phyloP scores from a whole-genome alignment of 331 rosid species.

The Ulmus americana region DNA sequence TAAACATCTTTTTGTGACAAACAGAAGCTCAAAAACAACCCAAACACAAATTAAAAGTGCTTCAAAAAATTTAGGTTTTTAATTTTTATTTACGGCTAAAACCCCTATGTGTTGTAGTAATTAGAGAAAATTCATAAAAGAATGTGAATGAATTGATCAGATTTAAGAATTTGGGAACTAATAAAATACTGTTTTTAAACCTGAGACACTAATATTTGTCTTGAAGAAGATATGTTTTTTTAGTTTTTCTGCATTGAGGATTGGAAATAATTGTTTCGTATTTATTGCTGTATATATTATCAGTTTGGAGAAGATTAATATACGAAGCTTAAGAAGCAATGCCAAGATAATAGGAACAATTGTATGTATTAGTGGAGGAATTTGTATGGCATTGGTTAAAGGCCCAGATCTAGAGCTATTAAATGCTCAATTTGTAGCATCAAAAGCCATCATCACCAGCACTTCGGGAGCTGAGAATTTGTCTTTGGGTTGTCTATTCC shows the following conservation, averaged over 20 bases:
- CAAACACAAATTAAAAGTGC: too few species aligned
- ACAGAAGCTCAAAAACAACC: too few species aligned
- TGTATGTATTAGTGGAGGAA: constrained; percentile 53
- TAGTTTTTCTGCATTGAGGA: too few species aligned
- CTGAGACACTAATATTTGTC: not conserved
- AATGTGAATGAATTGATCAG: too few species aligned
- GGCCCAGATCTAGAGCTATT: constrained; percentile 41
- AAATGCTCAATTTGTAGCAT: constrained; percentile 29
- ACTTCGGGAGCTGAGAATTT: constrained; percentile 29
- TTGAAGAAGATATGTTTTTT: not conserved
- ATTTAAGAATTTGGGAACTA: too few species aligned
- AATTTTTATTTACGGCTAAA: too few species aligned
- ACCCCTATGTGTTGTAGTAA: too few species aligned
- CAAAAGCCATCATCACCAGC: constrained; percentile 1
- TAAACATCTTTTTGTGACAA: too few species aligned
- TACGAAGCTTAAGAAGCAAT: constrained; percentile 44
- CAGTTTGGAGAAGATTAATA: constrained; percentile 50
- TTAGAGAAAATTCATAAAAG: too few species aligned
- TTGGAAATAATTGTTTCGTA: not conserved
- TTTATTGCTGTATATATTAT: not conserved
- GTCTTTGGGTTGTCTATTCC: constrained; percentile 57
- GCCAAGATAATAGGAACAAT: constrained; percentile 55
- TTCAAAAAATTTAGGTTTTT: too few species aligned
- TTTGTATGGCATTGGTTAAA: constrained; percentile 56
- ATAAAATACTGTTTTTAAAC: too few species aligned